Evolutionary conservation across 2,329 filamentous ascomycete species (phyloP).

Genomic region (Phoma sp.): DNA sequence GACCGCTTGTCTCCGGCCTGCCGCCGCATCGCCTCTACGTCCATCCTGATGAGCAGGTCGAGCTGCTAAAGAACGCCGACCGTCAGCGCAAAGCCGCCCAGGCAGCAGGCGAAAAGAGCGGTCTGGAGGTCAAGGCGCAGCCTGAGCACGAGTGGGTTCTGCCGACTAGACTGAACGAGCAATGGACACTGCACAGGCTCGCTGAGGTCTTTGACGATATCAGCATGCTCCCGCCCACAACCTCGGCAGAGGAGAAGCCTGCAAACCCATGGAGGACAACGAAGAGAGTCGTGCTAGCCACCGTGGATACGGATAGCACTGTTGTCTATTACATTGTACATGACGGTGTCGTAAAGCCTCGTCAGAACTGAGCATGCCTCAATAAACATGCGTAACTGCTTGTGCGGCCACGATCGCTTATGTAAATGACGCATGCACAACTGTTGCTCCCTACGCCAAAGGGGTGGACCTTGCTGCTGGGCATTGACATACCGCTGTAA

Average conservation of each 20-base stretch:
- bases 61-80: constrained; percentile 66
- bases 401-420: neutral
- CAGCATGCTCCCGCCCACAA: constrained; percentile 48
- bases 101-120: constrained; percentile 43
- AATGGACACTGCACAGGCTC: constrained; percentile 71
- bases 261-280: constrained; percentile 52
- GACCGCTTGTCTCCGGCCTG: constrained; percentile 73
- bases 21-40: constrained; percentile 76
- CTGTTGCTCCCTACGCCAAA: neutral
- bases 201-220: constrained; percentile 71
- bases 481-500: constrained; percentile 5
- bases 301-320: constrained; percentile 79
- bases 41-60: constrained; percentile 82
- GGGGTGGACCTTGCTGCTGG: constrained; percentile 5
- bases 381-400: neutral
- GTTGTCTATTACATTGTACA: constrained; percentile 85
- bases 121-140: constrained; percentile 52
- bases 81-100: constrained; percentile 50
- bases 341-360: constrained; percentile 84
- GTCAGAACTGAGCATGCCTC: constrained; percentile 68
- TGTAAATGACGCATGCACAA: no score
- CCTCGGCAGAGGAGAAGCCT: constrained; percentile 15
- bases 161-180: constrained; percentile 74
- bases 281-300: constrained; percentile 76
- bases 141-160: constrained; percentile 73